phyloP scores from a whole-genome alignment of 441 rosid species.

The Erysimum cheiri region DNA sequence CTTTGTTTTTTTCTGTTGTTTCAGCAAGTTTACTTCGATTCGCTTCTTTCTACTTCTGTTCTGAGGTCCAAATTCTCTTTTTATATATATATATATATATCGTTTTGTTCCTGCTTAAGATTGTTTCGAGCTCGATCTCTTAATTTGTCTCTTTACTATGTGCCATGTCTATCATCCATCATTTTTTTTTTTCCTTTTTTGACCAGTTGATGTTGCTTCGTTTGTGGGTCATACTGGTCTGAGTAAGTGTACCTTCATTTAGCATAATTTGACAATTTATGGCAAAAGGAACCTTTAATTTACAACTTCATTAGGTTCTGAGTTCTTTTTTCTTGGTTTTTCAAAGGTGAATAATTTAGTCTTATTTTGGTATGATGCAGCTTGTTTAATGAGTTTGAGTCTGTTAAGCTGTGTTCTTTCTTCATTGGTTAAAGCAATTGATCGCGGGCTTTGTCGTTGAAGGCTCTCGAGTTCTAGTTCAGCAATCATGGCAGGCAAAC shows the following conservation, averaged over 20 bases:
- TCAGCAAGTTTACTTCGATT: constrained; percentile 16
- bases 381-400: constrained; percentile 15
- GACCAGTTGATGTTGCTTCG: background rate
- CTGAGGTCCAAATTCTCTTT: background rate
- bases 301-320: constrained; percentile 4
- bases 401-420: constrained; percentile 12
- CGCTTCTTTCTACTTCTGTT: constrained; percentile 23
- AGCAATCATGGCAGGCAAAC: constrained; percentile 42
- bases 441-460: constrained; percentile 17
- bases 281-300: background rate
- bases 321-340: background rate
- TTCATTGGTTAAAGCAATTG: constrained; percentile 6
- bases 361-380: constrained; percentile 25
- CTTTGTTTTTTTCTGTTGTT: constrained; percentile 31
- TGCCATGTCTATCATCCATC: background rate
- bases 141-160: constrained; percentile 5
- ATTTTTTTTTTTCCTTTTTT: background rate
- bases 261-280: background rate
- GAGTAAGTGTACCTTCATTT: constrained; percentile 11
- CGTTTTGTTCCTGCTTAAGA: background rate
- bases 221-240: constrained; percentile 23
- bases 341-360: background rate
- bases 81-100: no score
- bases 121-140: background rate
- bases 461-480: constrained; percentile 6